Conservation (phyloP, 257 asterid genomes). For the Rhazya stricta region DNA sequence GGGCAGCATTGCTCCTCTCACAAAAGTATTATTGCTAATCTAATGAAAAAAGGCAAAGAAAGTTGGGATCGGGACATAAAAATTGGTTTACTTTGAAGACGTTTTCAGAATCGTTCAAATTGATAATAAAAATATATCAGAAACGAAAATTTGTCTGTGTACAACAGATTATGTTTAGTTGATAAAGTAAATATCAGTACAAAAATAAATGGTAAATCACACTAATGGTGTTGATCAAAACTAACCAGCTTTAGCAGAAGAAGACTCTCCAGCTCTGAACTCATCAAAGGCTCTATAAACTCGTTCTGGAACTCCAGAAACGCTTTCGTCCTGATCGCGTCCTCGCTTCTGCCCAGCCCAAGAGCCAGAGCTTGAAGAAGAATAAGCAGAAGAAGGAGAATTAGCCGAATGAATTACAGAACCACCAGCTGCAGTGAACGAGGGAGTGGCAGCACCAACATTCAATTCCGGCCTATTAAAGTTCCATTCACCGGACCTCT, state of each 20-base stretch:
- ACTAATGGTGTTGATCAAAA: not conserved
- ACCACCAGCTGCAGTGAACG: slow-evolving; percentile 28
- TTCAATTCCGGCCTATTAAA: slow-evolving; percentile 18
- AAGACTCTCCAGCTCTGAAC: slow-evolving; percentile 34
- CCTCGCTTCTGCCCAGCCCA: slow-evolving; percentile 69
- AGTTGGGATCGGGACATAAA: not conserved
- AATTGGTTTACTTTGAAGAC: not conserved
- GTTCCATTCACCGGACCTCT: slow-evolving; percentile 29
- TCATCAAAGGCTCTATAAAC: slow-evolving; percentile 29
- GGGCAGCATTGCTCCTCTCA: too few relatives aligned
- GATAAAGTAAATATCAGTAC: not conserved
- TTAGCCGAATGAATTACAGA: slow-evolving; percentile 24
- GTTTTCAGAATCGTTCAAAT: not conserved
- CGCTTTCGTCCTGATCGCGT: slow-evolving; percentile 51
- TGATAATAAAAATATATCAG: not conserved
- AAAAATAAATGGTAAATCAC: not conserved
- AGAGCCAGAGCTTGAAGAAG: slow-evolving; percentile 72
- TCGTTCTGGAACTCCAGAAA: slow-evolving; percentile 28
- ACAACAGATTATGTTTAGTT: too few relatives aligned
- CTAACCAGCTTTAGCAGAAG: slow-evolving; percentile 50
- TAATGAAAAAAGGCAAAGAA: not conserved
- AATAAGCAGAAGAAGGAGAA: slow-evolving; percentile 54
- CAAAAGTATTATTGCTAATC: not conserved
- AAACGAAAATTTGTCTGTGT: not conserved
- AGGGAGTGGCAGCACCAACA: slow-evolving; percentile 20